Conservation (phyloP, 2,329 filamentous ascomycete species). For the Cladosporium velox region DNA sequence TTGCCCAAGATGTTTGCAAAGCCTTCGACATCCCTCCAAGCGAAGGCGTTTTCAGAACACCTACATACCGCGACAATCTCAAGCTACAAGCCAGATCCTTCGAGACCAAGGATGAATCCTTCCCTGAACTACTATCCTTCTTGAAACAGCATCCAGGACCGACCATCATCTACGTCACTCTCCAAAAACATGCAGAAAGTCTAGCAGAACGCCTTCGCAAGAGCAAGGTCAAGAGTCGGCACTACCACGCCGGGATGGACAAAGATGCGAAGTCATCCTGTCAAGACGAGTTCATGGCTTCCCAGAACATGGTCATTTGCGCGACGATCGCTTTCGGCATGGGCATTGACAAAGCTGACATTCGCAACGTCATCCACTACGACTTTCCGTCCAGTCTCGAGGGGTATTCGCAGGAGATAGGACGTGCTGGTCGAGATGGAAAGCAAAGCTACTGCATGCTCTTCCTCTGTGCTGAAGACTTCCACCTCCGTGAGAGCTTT, state of each 20-base stretch:
- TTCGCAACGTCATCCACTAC: constrained; percentile 58
- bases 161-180: constrained; percentile 63
- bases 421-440: constrained; percentile 58
- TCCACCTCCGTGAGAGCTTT: constrained; percentile 61
- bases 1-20: constrained; percentile 57
- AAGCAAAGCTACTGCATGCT: constrained; percentile 58
- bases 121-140: constrained; percentile 50
- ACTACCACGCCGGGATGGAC: constrained; percentile 57
- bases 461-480: constrained; percentile 59
- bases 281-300: constrained; percentile 57
- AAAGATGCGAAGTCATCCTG: constrained; percentile 47
- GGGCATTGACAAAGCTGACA: constrained; percentile 60
- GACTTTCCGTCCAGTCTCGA: constrained; percentile 56
- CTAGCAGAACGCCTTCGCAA: constrained; percentile 44
- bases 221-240: constrained; percentile 45
- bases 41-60: constrained; percentile 58
- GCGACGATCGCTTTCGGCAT: constrained; percentile 62
- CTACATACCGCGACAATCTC: constrained; percentile 61
- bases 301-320: constrained; percentile 42
- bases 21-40: constrained; percentile 52
- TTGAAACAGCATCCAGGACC: constrained; percentile 55
- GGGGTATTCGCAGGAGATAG: constrained; percentile 61
- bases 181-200: constrained; percentile 55
- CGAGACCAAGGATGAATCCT: constrained; percentile 48
- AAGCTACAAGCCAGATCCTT: constrained; percentile 54